These are phyloP conservation scores for Brassica nigra DNA, from an alignment of 345 rosid species.

Conservation along the genomic window DNA sequence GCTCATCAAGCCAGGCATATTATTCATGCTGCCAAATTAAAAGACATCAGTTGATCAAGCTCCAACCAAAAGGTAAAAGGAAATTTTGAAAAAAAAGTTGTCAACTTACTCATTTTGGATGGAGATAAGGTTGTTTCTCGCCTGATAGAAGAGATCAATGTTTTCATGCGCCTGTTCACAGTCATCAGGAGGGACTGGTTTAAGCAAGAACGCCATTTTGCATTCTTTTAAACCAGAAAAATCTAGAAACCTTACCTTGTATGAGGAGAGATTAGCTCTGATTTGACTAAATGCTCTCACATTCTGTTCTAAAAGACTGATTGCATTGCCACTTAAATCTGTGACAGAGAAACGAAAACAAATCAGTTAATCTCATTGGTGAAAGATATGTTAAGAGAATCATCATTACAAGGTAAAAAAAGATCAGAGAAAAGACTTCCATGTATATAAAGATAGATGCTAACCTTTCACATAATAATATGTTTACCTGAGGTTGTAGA, in stretches of 20 bases:
- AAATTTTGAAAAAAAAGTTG: slow-evolving; percentile 22
- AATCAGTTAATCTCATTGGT: neutral
- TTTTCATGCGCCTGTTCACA: slow-evolving; percentile 76
- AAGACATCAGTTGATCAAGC: slow-evolving; percentile 14
- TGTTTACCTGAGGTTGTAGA: slow-evolving; percentile 48
- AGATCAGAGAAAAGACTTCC: neutral
- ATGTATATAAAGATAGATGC: slow-evolving; percentile 16
- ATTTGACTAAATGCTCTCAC: slow-evolving; percentile 69
- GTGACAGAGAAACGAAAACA: slow-evolving; percentile 39
- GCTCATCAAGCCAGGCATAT: slow-evolving; percentile 86
- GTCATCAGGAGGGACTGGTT: neutral
- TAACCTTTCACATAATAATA: slow-evolving; percentile 55
- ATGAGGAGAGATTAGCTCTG: slow-evolving; percentile 64
- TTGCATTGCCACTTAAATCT: slow-evolving; percentile 64
- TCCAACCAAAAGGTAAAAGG: slow-evolving; percentile 12
- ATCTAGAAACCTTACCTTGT: slow-evolving; percentile 56
- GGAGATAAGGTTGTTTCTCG: slow-evolving; percentile 71
- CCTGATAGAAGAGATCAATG: slow-evolving; percentile 59
- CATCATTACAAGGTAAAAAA: slow-evolving; percentile 1
- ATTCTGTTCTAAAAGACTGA: slow-evolving; percentile 78
- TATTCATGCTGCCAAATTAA: slow-evolving; percentile 65
- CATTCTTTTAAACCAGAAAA: neutral
- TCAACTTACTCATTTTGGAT: slow-evolving; percentile 75
- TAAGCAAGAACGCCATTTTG: slow-evolving; percentile 13
- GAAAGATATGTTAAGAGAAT: neutral